Evolutionary conservation across 495 filamentous ascomycete species (phyloP).

Genomic region (Aspergillus steynii): DNA sequence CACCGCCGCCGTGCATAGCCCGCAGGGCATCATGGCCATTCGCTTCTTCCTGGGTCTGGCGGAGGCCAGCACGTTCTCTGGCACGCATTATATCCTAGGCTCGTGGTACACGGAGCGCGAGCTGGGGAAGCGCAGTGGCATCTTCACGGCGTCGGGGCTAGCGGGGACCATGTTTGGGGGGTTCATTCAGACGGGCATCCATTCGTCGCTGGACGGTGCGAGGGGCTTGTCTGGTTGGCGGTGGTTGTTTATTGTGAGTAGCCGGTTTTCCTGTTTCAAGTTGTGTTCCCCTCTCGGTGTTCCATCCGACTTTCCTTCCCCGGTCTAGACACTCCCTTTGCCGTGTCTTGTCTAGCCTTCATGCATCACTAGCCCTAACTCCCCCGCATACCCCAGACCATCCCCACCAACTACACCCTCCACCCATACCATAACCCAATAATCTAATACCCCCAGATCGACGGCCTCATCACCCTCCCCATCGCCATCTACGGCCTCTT

Average conservation of each 20-base stretch:
- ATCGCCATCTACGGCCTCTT: constrained; percentile 59
- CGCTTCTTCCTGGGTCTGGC: constrained; percentile 68
- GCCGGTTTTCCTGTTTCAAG: no score
- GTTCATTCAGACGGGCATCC: constrained; percentile 62
- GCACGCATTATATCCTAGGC: constrained; percentile 66
- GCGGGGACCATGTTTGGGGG: constrained; percentile 47
- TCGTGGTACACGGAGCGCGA: constrained; percentile 67
- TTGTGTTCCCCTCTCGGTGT: no score
- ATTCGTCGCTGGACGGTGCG: constrained; percentile 51
- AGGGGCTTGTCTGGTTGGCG: constrained; percentile 60
- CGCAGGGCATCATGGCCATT: constrained; percentile 61
- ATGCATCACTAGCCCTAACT: neutral
- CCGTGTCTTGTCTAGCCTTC: no score
- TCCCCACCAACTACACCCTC: no score
- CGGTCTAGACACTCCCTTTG: no score
- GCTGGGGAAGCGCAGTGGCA: constrained; percentile 58
- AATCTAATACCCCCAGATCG: constrained; percentile 30
- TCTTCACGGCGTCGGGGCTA: constrained; percentile 40
- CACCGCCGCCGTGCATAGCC: constrained; percentile 50
- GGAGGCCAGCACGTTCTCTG: constrained; percentile 61
- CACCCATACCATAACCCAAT: neutral
- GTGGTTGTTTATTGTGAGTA: constrained; percentile 61
- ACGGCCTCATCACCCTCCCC: constrained; percentile 56
- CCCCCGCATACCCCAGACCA: neutral
- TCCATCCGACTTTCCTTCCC: no score